Percentiles rank a stretch among this genome's conserved stretches.
phyloP scores from a whole-genome alignment of 345 rosid species.

The Combretum micranthum region DNA sequence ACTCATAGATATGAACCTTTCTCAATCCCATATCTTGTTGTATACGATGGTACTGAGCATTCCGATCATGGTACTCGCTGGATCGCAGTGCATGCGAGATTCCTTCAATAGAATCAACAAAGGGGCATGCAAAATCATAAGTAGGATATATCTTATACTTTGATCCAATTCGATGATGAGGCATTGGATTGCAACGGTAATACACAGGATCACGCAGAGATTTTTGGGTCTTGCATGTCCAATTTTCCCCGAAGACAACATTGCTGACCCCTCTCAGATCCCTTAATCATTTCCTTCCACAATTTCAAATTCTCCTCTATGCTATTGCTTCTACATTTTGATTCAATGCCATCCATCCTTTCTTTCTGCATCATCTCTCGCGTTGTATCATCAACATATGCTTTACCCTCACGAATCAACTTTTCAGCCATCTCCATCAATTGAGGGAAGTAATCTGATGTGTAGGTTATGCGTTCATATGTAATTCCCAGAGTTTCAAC shows the following conservation, averaged over 20 bases:
- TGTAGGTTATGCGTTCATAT: slow-evolving; percentile 68
- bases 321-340: slow-evolving; percentile 64
- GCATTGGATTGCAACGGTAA: slow-evolving; percentile 81
- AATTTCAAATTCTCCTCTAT: slow-evolving; percentile 55
- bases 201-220: slow-evolving; percentile 96
- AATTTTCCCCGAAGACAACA: slow-evolving; percentile 91
- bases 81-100: slow-evolving; percentile 88
- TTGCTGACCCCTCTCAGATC: slow-evolving; percentile 68
- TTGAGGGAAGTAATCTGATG: slow-evolving; percentile 79
- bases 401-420: slow-evolving; percentile 67
- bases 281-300: slow-evolving; percentile 90
- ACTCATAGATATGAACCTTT: slow-evolving; percentile 71
- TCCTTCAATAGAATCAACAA: slow-evolving; percentile 75
- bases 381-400: slow-evolving; percentile 90
- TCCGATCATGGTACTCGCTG: slow-evolving; percentile 82
- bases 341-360: slow-evolving; percentile 92
- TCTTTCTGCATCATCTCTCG: slow-evolving; percentile 85
- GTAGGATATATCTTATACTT: slow-evolving; percentile 92
- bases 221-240: slow-evolving; percentile 91
- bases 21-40: slow-evolving; percentile 72
- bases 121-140: slow-evolving; percentile 98
- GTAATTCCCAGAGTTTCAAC: slow-evolving; percentile 76
- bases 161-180: slow-evolving; percentile 86
- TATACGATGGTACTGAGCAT: slow-evolving; percentile 81
- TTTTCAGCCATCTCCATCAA: slow-evolving; percentile 85